A percentile compares a stretch with the other conserved stretches of the same genome.
Conservation (phyloP, 2,329 filamentous ascomycete genomes). For the Aspergillus aculeatus region DNA sequence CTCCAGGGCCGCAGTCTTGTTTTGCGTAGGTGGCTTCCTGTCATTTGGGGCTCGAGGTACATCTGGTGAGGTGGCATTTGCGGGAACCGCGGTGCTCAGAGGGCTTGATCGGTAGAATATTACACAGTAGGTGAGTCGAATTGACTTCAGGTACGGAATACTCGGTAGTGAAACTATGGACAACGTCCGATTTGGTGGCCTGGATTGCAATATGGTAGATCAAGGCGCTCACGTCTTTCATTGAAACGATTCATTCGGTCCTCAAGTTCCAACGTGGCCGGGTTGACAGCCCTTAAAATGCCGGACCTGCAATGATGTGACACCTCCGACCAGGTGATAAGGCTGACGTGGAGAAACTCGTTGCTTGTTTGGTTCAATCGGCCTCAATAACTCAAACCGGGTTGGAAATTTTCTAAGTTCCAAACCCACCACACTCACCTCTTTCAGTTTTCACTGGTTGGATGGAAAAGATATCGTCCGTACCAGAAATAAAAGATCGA, state of each 20-base stretch:
- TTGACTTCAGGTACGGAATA: not conserved
- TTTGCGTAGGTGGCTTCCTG: conserved; percentile 3
- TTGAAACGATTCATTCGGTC: not conserved
- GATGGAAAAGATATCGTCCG: not conserved
- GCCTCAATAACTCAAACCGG: not conserved
- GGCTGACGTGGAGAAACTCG: not conserved
- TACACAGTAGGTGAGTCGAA: not conserved
- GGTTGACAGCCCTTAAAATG: not conserved
- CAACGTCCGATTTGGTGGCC: not conserved
- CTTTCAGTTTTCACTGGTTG: too few species aligned
- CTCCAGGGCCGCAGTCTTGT: not conserved
- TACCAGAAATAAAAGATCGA: not conserved
- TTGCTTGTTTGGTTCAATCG: not conserved
- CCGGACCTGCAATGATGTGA: not conserved
- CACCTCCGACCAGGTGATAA: not conserved
- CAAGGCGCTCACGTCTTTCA: not conserved
- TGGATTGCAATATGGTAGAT: not conserved
- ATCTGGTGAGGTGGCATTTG: not conserved
- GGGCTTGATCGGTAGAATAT: too few species aligned
- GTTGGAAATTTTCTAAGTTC: not conserved
- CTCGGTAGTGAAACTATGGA: not conserved
- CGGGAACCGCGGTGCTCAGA: not conserved
- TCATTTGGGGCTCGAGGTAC: not conserved
- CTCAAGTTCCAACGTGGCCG: not conserved
- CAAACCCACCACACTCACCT: too few species aligned